Base-by-base conservation (phyloP, 768 basidiomycete genomes). In the Macrocybe gigantea region DNA sequence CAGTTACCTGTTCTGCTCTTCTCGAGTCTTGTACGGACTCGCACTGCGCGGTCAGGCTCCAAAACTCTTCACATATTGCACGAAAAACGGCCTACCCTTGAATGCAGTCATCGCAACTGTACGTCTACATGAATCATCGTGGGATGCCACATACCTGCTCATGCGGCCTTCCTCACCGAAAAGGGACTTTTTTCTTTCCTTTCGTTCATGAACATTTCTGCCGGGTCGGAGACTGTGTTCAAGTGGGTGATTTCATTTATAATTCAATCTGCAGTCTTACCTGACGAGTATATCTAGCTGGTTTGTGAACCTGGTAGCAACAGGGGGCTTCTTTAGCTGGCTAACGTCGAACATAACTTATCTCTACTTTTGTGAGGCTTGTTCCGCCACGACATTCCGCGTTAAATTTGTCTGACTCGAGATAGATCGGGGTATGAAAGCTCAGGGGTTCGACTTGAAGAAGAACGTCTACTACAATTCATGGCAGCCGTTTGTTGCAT, bases 321-420 rank as follows among this genome's bases (percentile, higher is more conserved):
- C 83, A 33, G 80, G 77, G 38, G 83, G 84, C 6, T 85, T 87
- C 68, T 71, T 83, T 54, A 69, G 76, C 41, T 88, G 86, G 85
- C 71, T 73, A 50, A 60, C 75, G 33, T 80, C 87, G 62, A 84
- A 84, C 61, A 48, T 86, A 30, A 87, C 87, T 11, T 92, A 85
- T 66, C 57, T 87, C 46, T 78, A 67, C 64, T 90, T 85, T 72
- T 77, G 83, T 81, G 52, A 53, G 82, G 70, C 40, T 30, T 41
- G 1, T 31, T 47, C 4, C 37, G 11, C 37, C 13, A 3, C 9
- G 9, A n/a, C 22, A 5, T 31, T 22, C 2, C 6, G 10, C 30
- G 15, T 35, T 10, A 2, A 22, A 5, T 44, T 8, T 11, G 22
- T 40, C 44, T 53, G 30, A 52, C 22, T 9, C n/a, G 15, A 38